Evolutionary conservation across 441 rosid genomes (phyloP), one percentile per base, ranked within the genome.

Genomic region (Gossypium davidsonii): DNA sequence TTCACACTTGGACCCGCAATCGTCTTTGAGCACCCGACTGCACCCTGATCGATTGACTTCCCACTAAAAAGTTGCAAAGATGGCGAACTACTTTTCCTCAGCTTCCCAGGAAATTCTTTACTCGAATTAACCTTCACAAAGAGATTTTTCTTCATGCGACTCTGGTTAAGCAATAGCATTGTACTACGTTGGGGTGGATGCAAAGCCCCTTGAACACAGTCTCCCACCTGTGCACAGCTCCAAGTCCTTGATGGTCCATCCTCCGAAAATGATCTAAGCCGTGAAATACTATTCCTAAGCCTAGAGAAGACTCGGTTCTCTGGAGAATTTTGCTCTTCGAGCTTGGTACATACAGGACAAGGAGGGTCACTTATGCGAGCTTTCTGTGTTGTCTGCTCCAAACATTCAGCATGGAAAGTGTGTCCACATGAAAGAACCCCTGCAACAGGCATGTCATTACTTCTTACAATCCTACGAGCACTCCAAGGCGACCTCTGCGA

Each of bases 391-490:
- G 72, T 62, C 83, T 86, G 90, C 69, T 88, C 90, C 77, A 88
- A 82, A 70, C 92, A 88, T 66, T 88, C 92, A 1, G 88, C 88
- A 46, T 88, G 92, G 49, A 85, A 88, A 67, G 82, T 85, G 53
- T 88, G 90, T 67, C 76, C 53, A 37, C 92, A 86, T 25, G 90
- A 81, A 71, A 88, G 88, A 68, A 86, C 83, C 71, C 85, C 88
- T 25, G 85, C 83, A 53, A 84, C 79, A 15, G 92, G 92, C 88
- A 86, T 81, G 79, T 84, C 90, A 51, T 84, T 83, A 31, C 81
- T 85, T 76, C 81, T 84, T 52, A 86, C 84, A 71, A 88, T 86
- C 72, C 85, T 78, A 31, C 76, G 81, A 72, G 88, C 78, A 79
- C 90, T 81, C 88, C 85, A 88, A 7, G 85, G 88, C 1, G 90